Evolutionary conservation across 768 basidiomycete genomes (phyloP), one percentile per base, ranked within the genome.

Genomic region (Russula emetica): DNA sequence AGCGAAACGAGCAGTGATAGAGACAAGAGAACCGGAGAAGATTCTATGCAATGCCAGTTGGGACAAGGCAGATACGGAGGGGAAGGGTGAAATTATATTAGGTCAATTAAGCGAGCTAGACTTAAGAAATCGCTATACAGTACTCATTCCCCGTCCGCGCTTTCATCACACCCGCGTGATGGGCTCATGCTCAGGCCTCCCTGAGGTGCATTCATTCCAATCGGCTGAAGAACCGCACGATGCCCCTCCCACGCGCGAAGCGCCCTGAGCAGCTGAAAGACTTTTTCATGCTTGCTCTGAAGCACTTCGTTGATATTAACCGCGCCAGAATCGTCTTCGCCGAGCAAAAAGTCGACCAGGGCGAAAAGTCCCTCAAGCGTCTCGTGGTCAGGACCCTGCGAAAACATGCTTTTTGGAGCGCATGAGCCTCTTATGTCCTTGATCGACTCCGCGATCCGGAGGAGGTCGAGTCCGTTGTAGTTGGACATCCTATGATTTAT

Each of bases 261-360:
- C 42, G 88, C 87, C 68, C 79, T 84, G 69, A 97, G 72, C 42
- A 98, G 76, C 72, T 93, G 87, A 6, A 87, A 69, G 63, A 95
- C 83, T 77, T 92, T 94, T 47, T 88, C 86, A 55, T 84, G 79
- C 72, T 89, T 91, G 36, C 90, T 91, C 63, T 84, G 83, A 56
- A 91, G 80, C 40, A 98, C 80, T 74, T 98, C 95, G 74, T 98
- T 94, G 72, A 96, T 94, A 69, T 90, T 92, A 36, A 96, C 88
- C 64, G 85, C 84, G 9, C 90, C 94, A 79, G 94, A 89, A 76
- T 88, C 87, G 56, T 93, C 93, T 64, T 93, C 90, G 70, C 94
- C 93, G 50, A 98, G 81, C 60, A 97, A 75, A 75, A 92, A 94
- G 75, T 97, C 95, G 75, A 96, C 94, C 61, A 96, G 76, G 62